phyloP scores from a whole-genome alignment of 1,284 basidiomycete genomes.

The Serendipita sp. region DNA sequence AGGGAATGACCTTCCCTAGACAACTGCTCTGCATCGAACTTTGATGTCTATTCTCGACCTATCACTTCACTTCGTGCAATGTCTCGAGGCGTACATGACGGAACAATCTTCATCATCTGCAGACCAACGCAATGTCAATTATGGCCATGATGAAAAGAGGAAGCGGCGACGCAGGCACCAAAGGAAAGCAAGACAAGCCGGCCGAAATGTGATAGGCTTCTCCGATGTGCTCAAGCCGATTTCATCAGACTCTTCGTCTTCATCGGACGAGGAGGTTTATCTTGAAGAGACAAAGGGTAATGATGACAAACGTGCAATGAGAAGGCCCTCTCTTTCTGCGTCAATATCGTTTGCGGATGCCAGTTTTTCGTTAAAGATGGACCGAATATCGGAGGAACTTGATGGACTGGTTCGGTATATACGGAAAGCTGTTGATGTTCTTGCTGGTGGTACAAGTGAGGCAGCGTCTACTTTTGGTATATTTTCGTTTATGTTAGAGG shows the following conservation, averaged over 20 bases:
- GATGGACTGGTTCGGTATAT: conserved; percentile 57
- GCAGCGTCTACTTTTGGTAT: conserved; percentile 52
- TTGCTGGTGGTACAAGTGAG: conserved; percentile 31
- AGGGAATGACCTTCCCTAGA: conserved; percentile 26
- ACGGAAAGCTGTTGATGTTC: conserved; percentile 23
- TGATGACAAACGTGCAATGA: conserved; percentile 28
- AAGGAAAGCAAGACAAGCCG: conserved; percentile 36
- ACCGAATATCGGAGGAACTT: conserved; percentile 51
- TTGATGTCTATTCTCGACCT: conserved; percentile 62
- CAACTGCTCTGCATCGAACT: conserved; percentile 44
- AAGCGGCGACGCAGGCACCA: conserved; percentile 34
- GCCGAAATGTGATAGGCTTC: conserved; percentile 48
- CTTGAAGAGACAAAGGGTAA: conserved; percentile 21
- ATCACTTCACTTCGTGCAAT: conserved; percentile 49
- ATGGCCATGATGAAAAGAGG: conserved; percentile 22
- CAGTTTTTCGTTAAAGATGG: conserved; percentile 34
- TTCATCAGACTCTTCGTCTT: conserved; percentile 23
- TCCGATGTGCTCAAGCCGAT: conserved; percentile 24
- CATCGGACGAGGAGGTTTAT: conserved; percentile 32
- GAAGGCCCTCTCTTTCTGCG: conserved; percentile 22
- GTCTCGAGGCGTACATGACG: conserved; percentile 45
- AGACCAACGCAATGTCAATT: conserved; percentile 33
- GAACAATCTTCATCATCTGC: conserved; percentile 40
- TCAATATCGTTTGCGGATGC: conserved; percentile 28
- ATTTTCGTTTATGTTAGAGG: conserved; percentile 62